Percentiles rank a stretch among this genome's conserved stretches.
These are phyloP conservation scores for Paraphysoderma sedebokerense DNA, from an alignment of 371 early-diverging fungal genomes.

Conservation along the genomic window DNA sequence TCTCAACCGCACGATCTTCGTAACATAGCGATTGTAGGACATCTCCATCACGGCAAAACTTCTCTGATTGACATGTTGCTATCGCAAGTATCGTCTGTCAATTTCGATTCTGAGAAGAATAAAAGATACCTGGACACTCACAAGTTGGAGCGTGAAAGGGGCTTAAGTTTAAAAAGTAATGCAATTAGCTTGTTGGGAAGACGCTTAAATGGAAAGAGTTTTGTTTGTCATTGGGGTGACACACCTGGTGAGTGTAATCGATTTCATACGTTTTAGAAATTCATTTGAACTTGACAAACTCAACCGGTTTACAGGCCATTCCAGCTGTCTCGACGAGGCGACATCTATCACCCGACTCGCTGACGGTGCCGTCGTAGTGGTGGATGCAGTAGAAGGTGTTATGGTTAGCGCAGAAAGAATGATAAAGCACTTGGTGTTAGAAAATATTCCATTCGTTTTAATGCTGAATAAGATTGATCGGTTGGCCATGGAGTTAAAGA, in stretches of 20 bases:
- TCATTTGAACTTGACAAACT: neutral
- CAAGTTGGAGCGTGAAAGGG: conserved; percentile 75
- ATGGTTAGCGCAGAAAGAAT: conserved; percentile 85
- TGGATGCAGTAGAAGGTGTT: conserved; percentile 92
- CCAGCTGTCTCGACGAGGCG: conserved; percentile 86
- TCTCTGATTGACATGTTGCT: conserved; percentile 85
- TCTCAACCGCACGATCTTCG: conserved; percentile 65
- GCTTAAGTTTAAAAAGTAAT: conserved; percentile 75
- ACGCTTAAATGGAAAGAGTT: conserved; percentile 67
- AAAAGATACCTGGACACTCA: conserved; percentile 84
- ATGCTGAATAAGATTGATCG: conserved; percentile 95
- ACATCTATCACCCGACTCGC: conserved; percentile 66
- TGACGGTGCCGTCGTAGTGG: conserved; percentile 88
- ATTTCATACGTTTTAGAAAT: conserved; percentile 1
- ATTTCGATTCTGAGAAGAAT: conserved; percentile 18
- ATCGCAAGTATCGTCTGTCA: conserved; percentile 55
- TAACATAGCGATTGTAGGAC: conserved; percentile 82
- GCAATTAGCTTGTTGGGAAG: conserved; percentile 85
- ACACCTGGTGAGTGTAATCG: conserved; percentile 41
- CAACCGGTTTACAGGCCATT: conserved; percentile 43
- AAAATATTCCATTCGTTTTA: conserved; percentile 61
- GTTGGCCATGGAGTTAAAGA: conserved; percentile 80
- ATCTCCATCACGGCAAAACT: conserved; percentile 95
- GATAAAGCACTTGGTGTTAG: conserved; percentile 65
- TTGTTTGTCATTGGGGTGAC: conserved; percentile 78